Base-by-base conservation (phyloP, 2,329 filamentous ascomycete genomes). In the Trichoderma sp. region DNA sequence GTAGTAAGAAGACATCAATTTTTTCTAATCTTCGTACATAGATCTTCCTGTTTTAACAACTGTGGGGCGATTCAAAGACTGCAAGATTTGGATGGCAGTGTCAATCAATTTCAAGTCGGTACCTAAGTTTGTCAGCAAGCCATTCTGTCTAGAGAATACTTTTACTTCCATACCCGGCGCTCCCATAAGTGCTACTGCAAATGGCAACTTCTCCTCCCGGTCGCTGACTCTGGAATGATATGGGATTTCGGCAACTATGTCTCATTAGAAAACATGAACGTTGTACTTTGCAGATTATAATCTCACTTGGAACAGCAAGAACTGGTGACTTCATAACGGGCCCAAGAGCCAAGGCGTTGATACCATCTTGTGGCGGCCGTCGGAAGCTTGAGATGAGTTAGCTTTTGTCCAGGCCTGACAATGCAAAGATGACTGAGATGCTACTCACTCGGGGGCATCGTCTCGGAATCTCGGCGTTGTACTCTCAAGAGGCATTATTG, bases 391-490 rank as follows among this genome's bases (percentile, higher is more conserved):
- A 13, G 5, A n/a, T 53, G 1, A 23, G 20, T 53, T 13, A 13
- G 47, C 47, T 12, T 12, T 0, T 3, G 20, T 50, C 17, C 17
- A 0, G 0, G 4, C 4, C 17, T 20, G 11, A 20, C 0, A 11
- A n/a, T 7, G 9, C 4, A n/a, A 17, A 5, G 8, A 12, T 3
- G 8, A 47, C 3, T 20, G 43, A 12, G 17, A 20, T 50, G 4
- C 12, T 50, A 50, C 43, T 50, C 2, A 50, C 43, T 11, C 3
- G n/a, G n/a, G n/a, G 43, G 12, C n/a, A 50, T 53, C 20, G 5
- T 53, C 47, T 53, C 47, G 13, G 11, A 23, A 53, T 53, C 47
- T 53, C 7, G 47, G 47, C 3, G 1, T 1, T 53, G 47, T 20
- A 53, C 5, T 0, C 3, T 53, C 47, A 53, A 53, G 47, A 11